Evolutionary conservation across 2,329 filamentous ascomycete species (phyloP).

Genomic region (Verticillium klebahnii): DNA sequence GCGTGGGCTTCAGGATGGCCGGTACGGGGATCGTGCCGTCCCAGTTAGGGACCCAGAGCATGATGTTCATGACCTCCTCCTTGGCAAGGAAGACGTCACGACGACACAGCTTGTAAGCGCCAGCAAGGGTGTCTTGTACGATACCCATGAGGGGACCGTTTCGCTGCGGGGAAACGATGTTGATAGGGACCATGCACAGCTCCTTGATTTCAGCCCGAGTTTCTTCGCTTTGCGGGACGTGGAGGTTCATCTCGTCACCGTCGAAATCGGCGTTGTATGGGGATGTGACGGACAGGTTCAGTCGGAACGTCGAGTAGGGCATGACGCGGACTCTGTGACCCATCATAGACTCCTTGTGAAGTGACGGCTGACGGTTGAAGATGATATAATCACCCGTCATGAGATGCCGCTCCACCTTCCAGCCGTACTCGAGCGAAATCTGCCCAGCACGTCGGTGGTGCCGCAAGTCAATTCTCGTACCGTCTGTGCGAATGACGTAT

Average conservation of each 20-base stretch:
- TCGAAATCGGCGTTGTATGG: constrained; percentile 99
- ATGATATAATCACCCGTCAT: constrained; percentile 97
- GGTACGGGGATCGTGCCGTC: constrained; percentile 90
- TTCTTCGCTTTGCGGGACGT: constrained; percentile 97
- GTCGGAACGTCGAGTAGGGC: constrained; percentile 97
- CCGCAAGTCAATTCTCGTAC: constrained; percentile 89
- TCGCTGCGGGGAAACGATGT: constrained; percentile 96
- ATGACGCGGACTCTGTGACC: constrained; percentile 95
- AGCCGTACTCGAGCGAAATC: constrained; percentile 87
- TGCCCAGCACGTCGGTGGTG: constrained; percentile 86
- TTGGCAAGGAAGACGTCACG: constrained; percentile 88
- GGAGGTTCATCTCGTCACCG: constrained; percentile 99
- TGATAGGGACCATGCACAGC: constrained; percentile 94
- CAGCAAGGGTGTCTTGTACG: constrained; percentile 94
- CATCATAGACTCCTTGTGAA: constrained; percentile 99
- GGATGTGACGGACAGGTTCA: constrained; percentile 95
- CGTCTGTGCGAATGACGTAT: constrained; percentile 91
- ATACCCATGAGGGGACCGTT: constrained; percentile 99
- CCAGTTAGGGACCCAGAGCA: constrained; percentile 98
- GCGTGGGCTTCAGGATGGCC: constrained; percentile 87
- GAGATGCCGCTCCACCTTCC: constrained; percentile 97
- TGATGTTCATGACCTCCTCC: constrained; percentile 91
- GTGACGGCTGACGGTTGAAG: constrained; percentile 97
- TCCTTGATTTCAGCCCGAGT: constrained; percentile 91
- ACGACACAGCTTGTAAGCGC: constrained; percentile 94